These are phyloP conservation scores for Noccaea bulbosa DNA, from an alignment of 345 rosid species.

Conservation along the genomic window DNA sequence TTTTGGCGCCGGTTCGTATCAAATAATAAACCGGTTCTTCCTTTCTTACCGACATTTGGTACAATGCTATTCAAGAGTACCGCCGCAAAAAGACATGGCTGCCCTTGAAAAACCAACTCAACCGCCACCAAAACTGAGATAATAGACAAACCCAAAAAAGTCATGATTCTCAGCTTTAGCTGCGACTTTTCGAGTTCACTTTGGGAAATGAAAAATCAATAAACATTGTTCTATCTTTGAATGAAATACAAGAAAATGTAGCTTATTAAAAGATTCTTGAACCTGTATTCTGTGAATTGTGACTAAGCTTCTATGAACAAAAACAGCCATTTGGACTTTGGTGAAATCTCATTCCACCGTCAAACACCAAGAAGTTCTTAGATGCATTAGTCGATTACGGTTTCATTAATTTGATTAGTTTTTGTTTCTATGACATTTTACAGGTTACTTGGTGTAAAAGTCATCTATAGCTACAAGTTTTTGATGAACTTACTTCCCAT, in stretches of 20 bases:
- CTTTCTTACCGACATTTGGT: too few species aligned
- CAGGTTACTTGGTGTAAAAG: slow-evolving; percentile 16
- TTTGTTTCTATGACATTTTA: neutral
- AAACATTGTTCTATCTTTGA: slow-evolving; percentile 14
- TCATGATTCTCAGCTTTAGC: too few species aligned
- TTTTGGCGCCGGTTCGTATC: too few species aligned
- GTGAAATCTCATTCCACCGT: slow-evolving; percentile 96
- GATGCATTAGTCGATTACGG: slow-evolving; percentile 57
- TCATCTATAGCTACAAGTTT: neutral
- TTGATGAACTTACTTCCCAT: slow-evolving; percentile 71
- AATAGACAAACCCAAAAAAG: too few species aligned
- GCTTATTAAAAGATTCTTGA: neutral
- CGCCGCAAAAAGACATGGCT: too few species aligned
- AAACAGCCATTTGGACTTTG: slow-evolving; percentile 81
- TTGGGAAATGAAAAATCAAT: too few species aligned
- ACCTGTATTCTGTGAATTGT: slow-evolving; percentile 91
- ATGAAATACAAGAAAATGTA: neutral
- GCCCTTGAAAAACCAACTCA: too few species aligned
- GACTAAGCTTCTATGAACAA: slow-evolving; percentile 80
- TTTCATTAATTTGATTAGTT: slow-evolving; percentile 20
- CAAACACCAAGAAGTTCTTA: slow-evolving; percentile 89
- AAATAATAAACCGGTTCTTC: too few species aligned
- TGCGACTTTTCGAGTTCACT: too few species aligned
- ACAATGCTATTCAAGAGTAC: too few species aligned
- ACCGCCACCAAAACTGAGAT: too few species aligned